These are phyloP conservation scores for Dictyophora rubrovolvata DNA, from an alignment of 768 basidiomycete genomes.

Conservation along the genomic window DNA sequence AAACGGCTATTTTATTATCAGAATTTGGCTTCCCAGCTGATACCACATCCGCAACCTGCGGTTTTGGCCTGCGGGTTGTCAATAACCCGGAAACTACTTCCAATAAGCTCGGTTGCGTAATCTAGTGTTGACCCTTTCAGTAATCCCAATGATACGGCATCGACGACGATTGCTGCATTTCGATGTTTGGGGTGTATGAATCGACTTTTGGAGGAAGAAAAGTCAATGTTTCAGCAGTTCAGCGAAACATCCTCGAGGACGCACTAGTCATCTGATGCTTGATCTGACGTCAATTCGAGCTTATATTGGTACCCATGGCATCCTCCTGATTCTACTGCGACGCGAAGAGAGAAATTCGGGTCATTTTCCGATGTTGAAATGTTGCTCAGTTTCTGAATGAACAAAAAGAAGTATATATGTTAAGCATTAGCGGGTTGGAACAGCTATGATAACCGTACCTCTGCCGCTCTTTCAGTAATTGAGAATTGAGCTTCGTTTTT, in stretches of 20 bases:
- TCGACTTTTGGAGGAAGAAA: constrained; percentile 32
- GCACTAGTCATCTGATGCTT: constrained; percentile 76
- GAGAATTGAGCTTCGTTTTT: constrained; percentile 42
- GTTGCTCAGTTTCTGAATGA: constrained; percentile 57
- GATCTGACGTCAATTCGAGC: constrained; percentile 61
- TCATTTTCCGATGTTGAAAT: constrained; percentile 61
- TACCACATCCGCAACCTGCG: constrained; percentile 87
- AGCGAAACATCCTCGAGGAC: constrained; percentile 21
- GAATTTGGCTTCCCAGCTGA: constrained; percentile 86
- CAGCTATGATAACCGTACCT: constrained; percentile 35
- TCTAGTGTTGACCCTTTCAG: constrained; percentile 86
- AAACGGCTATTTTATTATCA: constrained; percentile 9
- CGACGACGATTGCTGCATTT: constrained; percentile 72
- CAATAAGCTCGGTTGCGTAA: constrained; percentile 90
- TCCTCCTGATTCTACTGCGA: constrained; percentile 87
- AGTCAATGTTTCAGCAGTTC: not conserved
- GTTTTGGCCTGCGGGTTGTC: constrained; percentile 90
- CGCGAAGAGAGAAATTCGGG: constrained; percentile 56
- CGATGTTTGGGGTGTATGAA: constrained; percentile 62
- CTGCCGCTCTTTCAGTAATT: constrained; percentile 67
- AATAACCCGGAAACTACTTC: constrained; percentile 73
- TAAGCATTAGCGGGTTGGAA: not conserved
- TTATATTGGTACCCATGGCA: constrained; percentile 98
- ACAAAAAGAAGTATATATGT: not conserved
- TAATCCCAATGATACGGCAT: constrained; percentile 74